These are phyloP conservation scores for Earliella scabrosa DNA, from an alignment of 1,284 basidiomycete genomes.

Conservation along the genomic window DNA sequence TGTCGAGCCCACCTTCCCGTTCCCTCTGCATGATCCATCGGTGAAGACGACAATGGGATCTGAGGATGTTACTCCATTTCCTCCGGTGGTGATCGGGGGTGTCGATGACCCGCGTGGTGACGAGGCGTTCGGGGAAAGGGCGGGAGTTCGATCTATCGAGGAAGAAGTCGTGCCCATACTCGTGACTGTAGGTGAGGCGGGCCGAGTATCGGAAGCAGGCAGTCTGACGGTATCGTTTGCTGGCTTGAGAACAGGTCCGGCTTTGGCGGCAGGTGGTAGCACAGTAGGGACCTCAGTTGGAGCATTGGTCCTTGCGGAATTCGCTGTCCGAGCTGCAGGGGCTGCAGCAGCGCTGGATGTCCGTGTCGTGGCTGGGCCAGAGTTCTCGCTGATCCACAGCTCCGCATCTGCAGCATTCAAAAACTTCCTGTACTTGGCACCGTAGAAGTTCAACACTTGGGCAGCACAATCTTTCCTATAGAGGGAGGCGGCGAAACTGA, in stretches of 20 bases:
- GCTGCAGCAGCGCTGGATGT: background rate
- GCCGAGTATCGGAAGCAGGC: no score
- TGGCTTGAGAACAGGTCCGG: background rate
- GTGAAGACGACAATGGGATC: slow-evolving; percentile 64
- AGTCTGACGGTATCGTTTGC: no score
- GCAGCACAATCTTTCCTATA: slow-evolving; percentile 62
- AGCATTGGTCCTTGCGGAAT: background rate
- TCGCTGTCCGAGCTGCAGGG: background rate
- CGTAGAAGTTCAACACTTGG: slow-evolving; percentile 61
- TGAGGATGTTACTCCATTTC: slow-evolving; percentile 3
- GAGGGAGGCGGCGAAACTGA: no score
- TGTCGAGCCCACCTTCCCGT: slow-evolving; percentile 60
- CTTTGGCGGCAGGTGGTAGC: background rate
- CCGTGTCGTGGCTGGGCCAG: background rate
- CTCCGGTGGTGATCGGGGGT: background rate
- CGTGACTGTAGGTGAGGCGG: no score
- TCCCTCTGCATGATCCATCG: slow-evolving; percentile 82
- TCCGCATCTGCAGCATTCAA: slow-evolving; percentile 53
- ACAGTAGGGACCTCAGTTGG: background rate
- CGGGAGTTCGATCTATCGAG: background rate
- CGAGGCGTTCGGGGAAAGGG: no score
- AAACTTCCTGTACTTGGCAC: slow-evolving; percentile 69
- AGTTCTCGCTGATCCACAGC: slow-evolving; percentile 26
- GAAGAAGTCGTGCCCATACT: background rate
- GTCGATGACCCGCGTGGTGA: background rate